These are phyloP conservation scores for Mrakia gelida DNA, from an alignment of 768 basidiomycete species.

Conservation along the genomic window DNA sequence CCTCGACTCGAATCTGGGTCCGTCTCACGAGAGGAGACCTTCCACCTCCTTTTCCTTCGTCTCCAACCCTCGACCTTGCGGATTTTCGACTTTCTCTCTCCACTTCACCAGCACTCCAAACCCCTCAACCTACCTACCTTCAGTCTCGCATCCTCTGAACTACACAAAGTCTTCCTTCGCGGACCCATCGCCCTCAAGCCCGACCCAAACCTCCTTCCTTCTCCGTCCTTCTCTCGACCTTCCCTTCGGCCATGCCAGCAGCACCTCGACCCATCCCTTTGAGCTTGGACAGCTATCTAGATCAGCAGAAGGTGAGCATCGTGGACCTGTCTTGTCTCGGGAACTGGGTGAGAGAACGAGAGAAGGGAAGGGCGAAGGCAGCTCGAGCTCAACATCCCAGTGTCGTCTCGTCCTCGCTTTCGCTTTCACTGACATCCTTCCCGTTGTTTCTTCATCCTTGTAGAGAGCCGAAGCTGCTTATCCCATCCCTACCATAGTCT, in stretches of 20 bases:
- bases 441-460: background rate
- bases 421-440: background rate
- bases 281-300: background rate
- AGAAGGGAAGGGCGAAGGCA: background rate
- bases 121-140: too few relatives aligned
- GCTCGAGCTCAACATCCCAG: background rate
- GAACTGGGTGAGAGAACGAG: background rate
- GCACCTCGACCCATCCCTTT: background rate
- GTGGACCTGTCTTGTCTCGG: background rate
- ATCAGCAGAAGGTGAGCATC: background rate
- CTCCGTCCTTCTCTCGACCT: background rate
- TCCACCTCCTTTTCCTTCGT: too few relatives aligned
- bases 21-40: too few relatives aligned
- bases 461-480: background rate
- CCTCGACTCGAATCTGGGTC: too few relatives aligned
- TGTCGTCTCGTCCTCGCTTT: background rate
- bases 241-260: background rate
- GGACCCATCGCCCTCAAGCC: too few relatives aligned
- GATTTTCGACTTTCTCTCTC: too few relatives aligned
- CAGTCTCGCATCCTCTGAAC: too few relatives aligned
- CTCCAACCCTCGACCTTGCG: too few relatives aligned
- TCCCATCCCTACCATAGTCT: background rate
- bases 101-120: too few relatives aligned
- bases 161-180: too few relatives aligned
- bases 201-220: too few relatives aligned